A percentile compares a stretch with the other conserved stretches of the same genome.
Evolutionary conservation across 202 grass and related monocot genomes (phyloP).

Genomic region (Panicum hallii): DNA sequence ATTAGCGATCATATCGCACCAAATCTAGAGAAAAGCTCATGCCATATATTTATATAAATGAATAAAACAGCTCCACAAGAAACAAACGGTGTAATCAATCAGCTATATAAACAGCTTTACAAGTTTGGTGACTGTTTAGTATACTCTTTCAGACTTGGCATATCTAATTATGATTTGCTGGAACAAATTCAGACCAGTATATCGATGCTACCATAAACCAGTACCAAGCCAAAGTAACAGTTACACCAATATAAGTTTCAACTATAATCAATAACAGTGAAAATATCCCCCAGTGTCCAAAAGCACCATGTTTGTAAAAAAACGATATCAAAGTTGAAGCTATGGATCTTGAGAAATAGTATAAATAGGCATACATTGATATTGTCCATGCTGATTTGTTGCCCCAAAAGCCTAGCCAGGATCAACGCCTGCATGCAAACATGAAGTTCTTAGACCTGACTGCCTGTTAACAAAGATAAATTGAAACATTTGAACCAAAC

Average conservation of each 20-base stretch:
- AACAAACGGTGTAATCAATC: no score
- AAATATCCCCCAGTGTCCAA: background rate
- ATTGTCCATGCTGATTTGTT: slow-evolving; percentile 72
- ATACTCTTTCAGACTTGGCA: no score
- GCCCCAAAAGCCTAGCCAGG: slow-evolving; percentile 81
- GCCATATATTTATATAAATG: background rate
- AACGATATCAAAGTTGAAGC: background rate
- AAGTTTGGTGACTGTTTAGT: background rate
- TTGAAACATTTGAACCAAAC: slow-evolving; percentile 13
- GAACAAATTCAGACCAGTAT: background rate
- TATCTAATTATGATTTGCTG: no score
- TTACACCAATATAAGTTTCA: background rate
- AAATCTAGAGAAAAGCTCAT: background rate
- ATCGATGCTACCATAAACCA: background rate
- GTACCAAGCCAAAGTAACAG: slow-evolving; percentile 2
- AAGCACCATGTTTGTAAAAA: no score
- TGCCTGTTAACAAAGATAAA: background rate
- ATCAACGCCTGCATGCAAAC: slow-evolving; percentile 71
- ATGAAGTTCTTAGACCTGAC: slow-evolving; percentile 37
- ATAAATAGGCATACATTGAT: slow-evolving; percentile 65
- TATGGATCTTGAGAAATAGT: background rate
- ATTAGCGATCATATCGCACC: background rate
- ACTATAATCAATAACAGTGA: slow-evolving; percentile 13
- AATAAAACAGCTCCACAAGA: background rate
- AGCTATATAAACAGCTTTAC: background rate